Evolutionary conservation across 2,329 filamentous ascomycete genomes (phyloP), one percentile per base, ranked within the genome.

Genomic region (Geosmithia putterillii): DNA sequence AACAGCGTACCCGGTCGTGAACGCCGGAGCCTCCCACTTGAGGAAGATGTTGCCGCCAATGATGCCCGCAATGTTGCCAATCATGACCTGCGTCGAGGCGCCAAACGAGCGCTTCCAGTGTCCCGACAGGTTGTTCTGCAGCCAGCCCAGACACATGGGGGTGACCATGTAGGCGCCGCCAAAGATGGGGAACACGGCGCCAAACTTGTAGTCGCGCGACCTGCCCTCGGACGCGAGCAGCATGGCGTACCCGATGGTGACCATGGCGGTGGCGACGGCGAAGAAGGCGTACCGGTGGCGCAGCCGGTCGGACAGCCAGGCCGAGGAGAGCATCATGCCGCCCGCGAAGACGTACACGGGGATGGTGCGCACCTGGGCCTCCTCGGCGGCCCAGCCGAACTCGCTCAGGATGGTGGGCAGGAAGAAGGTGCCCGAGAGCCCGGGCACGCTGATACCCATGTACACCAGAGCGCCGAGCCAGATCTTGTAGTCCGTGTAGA

Each of bases 21-120:
- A 77, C 23, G 54, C 54, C 0, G 73, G 73, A 41, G 59, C 61
- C 51, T 77, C 68, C 1, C 54, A 52, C 3, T 58, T 51, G 28
- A 74, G 51, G 49, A 70, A 77, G 43, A 75, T 65, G 48, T 75
- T 74, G 38, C 61, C 64, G 1, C 67, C 67, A 12, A 75, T 59
- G 41, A 74, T 67, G 3, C 71, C 71, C 0, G 63, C 67, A 7
- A 65, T 48, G 52, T 75, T 75, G 12, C 72, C 73, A 5, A 73
- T 61, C 46, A 66, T 52, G 40, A 56, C 48, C 60, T 69, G 69
- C 47, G 76, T 62, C 15, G 72, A 73, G 18, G 71, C 64, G 6
- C 66, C 65, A 22, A 79, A 63, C 0, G 66, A 62, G 17, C 73
- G 65, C 58, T 79, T 79, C 54, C 74, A 77, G 52, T 76, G 72